Evolutionary conservation across 2,329 filamentous ascomycete genomes (phyloP).

Genomic region (Verticillium isaacii): DNA sequence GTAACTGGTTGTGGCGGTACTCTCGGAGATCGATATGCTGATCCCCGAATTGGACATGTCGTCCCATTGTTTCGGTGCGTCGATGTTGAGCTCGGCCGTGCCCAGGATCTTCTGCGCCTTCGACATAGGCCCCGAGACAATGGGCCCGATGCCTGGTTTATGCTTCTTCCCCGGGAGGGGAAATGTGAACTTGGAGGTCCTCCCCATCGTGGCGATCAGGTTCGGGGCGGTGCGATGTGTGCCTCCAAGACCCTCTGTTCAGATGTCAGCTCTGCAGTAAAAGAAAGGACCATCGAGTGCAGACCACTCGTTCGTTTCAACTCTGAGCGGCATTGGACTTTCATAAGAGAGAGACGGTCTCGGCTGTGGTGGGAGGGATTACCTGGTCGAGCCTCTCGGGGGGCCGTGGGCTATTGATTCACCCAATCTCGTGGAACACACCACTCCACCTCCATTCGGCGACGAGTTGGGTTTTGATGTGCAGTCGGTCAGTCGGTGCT

Average conservation of each 20-base stretch:
- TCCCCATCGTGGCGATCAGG: slow-evolving; percentile 25
- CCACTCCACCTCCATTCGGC: slow-evolving; percentile 7
- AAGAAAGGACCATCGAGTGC: background rate
- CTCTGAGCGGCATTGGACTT: slow-evolving; percentile 1
- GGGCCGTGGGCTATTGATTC: slow-evolving; percentile 9
- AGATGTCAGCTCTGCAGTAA: background rate
- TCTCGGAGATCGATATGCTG: slow-evolving; percentile 39
- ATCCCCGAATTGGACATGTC: slow-evolving; percentile 36
- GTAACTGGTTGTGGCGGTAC: slow-evolving; percentile 25
- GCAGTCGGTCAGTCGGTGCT: background rate
- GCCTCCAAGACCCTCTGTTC: background rate
- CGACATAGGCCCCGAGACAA: slow-evolving; percentile 33
- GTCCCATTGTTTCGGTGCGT: slow-evolving; percentile 36
- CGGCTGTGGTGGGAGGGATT: slow-evolving; percentile 4
- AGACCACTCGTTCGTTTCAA: background rate
- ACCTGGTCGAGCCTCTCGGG: slow-evolving; percentile 10
- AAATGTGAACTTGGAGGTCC: slow-evolving; percentile 41
- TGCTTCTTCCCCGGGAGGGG: slow-evolving; percentile 43
- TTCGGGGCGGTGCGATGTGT: background rate
- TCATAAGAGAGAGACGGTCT: slow-evolving; percentile 4
- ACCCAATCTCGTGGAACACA: slow-evolving; percentile 7
- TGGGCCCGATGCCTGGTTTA: slow-evolving; percentile 16
- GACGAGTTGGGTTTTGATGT: background rate
- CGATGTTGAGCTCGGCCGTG: slow-evolving; percentile 37
- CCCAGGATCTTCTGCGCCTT: slow-evolving; percentile 50